A percentile compares a stretch with the other conserved stretches of the same genome.
Conservation (phyloP, 2,329 filamentous ascomycete genomes). For the Orbilia quercus region DNA sequence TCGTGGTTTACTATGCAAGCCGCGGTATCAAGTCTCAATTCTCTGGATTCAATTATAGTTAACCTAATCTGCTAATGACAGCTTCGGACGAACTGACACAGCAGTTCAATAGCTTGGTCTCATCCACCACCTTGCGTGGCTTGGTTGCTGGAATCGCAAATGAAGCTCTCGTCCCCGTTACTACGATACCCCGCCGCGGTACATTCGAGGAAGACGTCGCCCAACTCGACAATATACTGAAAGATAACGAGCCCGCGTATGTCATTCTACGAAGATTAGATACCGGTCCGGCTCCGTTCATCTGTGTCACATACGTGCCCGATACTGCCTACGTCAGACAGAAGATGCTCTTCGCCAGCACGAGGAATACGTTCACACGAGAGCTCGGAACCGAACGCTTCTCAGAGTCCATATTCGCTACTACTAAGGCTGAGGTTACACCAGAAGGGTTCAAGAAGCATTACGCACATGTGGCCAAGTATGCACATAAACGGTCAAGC, state of each 20-base stretch:
- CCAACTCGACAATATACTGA: constrained; percentile 72
- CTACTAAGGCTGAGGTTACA: constrained; percentile 75
- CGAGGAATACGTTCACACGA: constrained; percentile 77
- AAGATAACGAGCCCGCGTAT: constrained; percentile 76
- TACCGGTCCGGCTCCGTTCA: constrained; percentile 67
- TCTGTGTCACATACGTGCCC: constrained; percentile 81
- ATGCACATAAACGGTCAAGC: constrained; percentile 5
- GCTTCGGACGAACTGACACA: constrained; percentile 81
- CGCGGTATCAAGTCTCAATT: neutral
- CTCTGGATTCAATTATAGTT: neutral
- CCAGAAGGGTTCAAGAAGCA: constrained; percentile 77
- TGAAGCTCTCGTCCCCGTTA: constrained; percentile 74
- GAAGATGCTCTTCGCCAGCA: constrained; percentile 87
- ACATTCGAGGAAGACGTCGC: constrained; percentile 74
- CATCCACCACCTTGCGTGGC: constrained; percentile 72
- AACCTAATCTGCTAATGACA: constrained; percentile 62
- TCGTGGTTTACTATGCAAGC: neutral
- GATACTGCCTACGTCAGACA: constrained; percentile 81
- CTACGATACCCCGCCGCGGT: constrained; percentile 68
- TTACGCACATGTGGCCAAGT: constrained; percentile 71
- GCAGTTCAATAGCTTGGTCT: constrained; percentile 77
- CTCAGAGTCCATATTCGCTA: constrained; percentile 79
- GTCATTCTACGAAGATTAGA: constrained; percentile 77
- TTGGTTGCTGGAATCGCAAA: constrained; percentile 77
- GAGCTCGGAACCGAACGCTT: constrained; percentile 84